Conservation (phyloP, 495 filamentous ascomycete genomes). For the Penicillium herquei region DNA sequence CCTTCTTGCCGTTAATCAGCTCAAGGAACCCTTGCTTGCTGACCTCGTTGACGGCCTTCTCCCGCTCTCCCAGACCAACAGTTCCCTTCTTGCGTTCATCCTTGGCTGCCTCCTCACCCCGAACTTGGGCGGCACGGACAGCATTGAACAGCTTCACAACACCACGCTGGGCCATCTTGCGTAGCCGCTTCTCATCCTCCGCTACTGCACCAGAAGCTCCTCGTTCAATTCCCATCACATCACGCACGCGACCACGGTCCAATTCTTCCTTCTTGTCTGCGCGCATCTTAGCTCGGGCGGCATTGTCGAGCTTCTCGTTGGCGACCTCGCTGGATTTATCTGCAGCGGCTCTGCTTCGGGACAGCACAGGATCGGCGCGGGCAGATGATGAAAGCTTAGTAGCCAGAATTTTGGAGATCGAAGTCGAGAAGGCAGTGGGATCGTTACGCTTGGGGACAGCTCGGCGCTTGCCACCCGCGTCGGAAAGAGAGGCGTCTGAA, state of each 20-base stretch:
- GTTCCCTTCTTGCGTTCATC: conserved; percentile 68
- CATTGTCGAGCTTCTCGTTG: conserved; percentile 74
- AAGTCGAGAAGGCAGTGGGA: conserved; percentile 82
- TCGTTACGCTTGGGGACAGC: conserved; percentile 74
- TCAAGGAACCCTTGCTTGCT: conserved; percentile 95
- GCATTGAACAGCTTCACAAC: conserved; percentile 96
- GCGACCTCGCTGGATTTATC: conserved; percentile 62
- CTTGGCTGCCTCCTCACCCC: conserved; percentile 70
- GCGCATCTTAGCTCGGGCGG: conserved; percentile 72
- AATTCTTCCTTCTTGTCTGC: conserved; percentile 77
- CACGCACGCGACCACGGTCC: conserved; percentile 84
- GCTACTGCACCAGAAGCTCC: conserved; percentile 53
- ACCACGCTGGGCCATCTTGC: conserved; percentile 85
- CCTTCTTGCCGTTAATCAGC: conserved; percentile 66
- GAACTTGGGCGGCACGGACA: conserved; percentile 85
- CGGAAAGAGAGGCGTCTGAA: conserved; percentile 24
- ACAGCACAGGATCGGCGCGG: conserved; percentile 83
- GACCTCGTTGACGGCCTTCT: conserved; percentile 90
- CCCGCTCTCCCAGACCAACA: conserved; percentile 66
- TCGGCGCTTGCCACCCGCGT: conserved; percentile 22
- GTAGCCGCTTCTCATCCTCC: conserved; percentile 75
- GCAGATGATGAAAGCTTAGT: conserved; percentile 80
- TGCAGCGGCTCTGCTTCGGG: conserved; percentile 68
- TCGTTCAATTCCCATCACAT: conserved; percentile 64
- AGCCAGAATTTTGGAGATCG: conserved; percentile 84